phyloP scores from a whole-genome alignment of 306 rosid genomes.

The Acacia acuminata region DNA sequence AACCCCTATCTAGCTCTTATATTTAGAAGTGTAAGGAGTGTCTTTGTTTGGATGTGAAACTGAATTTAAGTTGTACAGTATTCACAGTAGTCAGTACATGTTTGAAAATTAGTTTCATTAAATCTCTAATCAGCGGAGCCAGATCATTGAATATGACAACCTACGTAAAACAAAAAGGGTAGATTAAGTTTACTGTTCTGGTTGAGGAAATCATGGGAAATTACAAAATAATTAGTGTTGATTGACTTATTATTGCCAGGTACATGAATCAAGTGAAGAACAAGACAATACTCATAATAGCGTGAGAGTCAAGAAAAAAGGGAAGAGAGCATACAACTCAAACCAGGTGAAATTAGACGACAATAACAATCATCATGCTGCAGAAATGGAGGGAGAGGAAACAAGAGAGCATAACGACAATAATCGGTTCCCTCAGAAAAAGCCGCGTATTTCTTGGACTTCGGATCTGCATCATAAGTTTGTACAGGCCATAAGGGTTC shows the following conservation, averaged over 20 bases:
- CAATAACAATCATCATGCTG: not conserved
- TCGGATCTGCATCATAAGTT: constrained; percentile 42
- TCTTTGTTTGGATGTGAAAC: too few relatives aligned
- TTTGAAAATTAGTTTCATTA: not conserved
- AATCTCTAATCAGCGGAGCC: not conserved
- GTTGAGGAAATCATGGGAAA: not conserved
- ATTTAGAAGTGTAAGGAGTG: too few relatives aligned
- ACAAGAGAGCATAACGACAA: not conserved
- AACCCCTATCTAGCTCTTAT: too few relatives aligned
- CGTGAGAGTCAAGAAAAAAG: not conserved
- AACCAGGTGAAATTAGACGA: not conserved
- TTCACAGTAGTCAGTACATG: too few relatives aligned
- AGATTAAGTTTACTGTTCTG: not conserved
- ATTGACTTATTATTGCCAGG: not conserved
- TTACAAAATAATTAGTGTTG: not conserved
- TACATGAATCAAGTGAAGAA: not conserved
- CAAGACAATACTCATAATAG: not conserved
- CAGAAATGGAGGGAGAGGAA: not conserved
- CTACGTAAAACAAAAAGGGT: not conserved
- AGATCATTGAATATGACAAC: not conserved
- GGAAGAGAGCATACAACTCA: not conserved
- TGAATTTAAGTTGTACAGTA: too few relatives aligned
- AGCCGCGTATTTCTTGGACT: constrained; percentile 38
- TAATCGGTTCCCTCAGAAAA: not conserved
- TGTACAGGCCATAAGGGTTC: constrained; percentile 29